phyloP scores from a whole-genome alignment of 1,284 basidiomycete genomes.

The Pulchroboletus neoregius region DNA sequence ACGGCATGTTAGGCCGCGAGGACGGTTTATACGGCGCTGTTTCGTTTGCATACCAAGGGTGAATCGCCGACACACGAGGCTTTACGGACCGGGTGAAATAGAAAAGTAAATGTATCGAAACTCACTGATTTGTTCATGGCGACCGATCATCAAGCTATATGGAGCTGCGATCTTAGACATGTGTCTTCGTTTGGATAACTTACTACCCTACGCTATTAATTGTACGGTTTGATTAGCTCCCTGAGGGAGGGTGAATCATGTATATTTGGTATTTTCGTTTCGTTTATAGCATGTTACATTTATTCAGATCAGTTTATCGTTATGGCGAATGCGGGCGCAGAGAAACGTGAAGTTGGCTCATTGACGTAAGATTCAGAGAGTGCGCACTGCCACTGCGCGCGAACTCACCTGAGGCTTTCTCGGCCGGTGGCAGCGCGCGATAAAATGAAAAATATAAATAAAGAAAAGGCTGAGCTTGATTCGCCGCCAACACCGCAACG shows the following conservation, averaged over 20 bases:
- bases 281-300: no score
- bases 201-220: background rate
- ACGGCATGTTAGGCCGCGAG: slow-evolving; percentile 89
- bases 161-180: background rate
- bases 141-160: background rate
- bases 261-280: background rate
- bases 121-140: background rate
- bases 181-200: background rate
- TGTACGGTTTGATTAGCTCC: background rate
- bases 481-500: no score
- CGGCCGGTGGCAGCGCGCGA: no score
- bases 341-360: no score
- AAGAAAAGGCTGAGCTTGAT: no score
- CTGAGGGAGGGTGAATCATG: slow-evolving; percentile 2
- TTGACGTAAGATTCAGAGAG: no score
- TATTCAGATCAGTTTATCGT: no score
- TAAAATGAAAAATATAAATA: no score
- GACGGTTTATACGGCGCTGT: slow-evolving; percentile 92
- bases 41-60: slow-evolving; percentile 87
- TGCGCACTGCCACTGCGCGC: no score
- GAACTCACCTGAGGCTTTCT: no score
- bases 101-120: background rate
- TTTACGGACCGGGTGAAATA: slow-evolving; percentile 1
- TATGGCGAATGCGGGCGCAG: no score
- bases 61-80: slow-evolving; percentile 21